A percentile compares a stretch with the other conserved stretches of the same genome.
Conservation (phyloP, 345 rosid species). For the Boechera stricta region DNA sequence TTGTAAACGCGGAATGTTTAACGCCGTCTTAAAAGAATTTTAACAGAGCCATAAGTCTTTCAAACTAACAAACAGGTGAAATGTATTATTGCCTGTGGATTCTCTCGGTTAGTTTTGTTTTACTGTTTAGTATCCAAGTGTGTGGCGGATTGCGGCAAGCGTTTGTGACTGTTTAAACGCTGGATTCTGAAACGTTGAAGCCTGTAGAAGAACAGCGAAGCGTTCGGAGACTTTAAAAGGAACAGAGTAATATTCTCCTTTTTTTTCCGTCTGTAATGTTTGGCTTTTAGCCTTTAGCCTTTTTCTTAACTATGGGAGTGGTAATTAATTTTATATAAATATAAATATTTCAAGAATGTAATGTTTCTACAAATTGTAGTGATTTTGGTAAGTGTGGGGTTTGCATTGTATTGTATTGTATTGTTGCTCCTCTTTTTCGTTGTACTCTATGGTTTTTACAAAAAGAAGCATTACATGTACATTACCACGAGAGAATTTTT, state of each 20-base stretch:
- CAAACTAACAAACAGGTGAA: conserved; percentile 43
- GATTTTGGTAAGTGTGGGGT: conserved; percentile 10
- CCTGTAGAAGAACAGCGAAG: conserved; percentile 29
- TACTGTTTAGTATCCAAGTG: conserved; percentile 13
- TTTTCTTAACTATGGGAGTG: conserved; percentile 18
- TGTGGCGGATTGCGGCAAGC: conserved; percentile 18
- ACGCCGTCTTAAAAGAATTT: background rate
- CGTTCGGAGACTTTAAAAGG: conserved; percentile 24
- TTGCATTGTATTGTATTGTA: conserved; percentile 20
- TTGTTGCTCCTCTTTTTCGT: background rate
- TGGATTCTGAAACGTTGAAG: conserved; percentile 18
- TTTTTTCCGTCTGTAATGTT: conserved; percentile 1
- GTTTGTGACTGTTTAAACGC: conserved; percentile 31
- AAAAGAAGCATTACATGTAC: background rate
- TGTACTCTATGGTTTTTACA: background rate
- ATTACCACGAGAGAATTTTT: background rate
- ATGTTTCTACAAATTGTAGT: conserved; percentile 28
- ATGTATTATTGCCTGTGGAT: conserved; percentile 31
- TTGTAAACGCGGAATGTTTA: conserved; percentile 52
- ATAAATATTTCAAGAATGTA: conserved; percentile 26
- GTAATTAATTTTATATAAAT: conserved; percentile 16
- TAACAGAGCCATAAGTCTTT: conserved; percentile 26
- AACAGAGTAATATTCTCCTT: conserved; percentile 8
- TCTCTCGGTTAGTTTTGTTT: conserved; percentile 22
- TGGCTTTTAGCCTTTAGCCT: conserved; percentile 35